These are phyloP conservation scores for Curvularia spicifera DNA, from an alignment of 2,329 filamentous ascomycete genomes.

Conservation along the genomic window DNA sequence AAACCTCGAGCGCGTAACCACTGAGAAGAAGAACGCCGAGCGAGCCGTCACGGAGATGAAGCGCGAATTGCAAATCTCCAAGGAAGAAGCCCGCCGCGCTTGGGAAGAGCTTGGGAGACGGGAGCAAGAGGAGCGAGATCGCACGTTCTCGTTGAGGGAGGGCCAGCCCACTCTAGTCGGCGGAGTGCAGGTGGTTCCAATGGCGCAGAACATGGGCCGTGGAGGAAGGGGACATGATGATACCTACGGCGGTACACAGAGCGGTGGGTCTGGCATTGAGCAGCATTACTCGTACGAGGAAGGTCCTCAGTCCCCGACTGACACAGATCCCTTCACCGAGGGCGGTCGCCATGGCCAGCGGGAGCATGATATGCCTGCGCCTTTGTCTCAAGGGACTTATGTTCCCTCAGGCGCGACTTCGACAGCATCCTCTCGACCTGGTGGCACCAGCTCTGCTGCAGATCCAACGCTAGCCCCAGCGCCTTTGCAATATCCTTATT, in stretches of 20 bases:
- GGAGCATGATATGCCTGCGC: constrained; percentile 41
- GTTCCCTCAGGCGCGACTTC: constrained; percentile 40
- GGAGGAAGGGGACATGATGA: constrained; percentile 47
- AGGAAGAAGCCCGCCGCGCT: constrained; percentile 90
- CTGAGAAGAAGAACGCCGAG: constrained; percentile 72
- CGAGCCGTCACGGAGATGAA: constrained; percentile 88
- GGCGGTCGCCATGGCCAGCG: constrained; percentile 34
- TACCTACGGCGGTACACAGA: constrained; percentile 37
- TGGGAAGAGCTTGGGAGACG: constrained; percentile 96
- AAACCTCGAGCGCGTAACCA: constrained; percentile 70
- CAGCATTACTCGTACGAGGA: constrained; percentile 60
- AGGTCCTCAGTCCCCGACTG: constrained; percentile 58
- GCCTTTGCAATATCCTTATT: constrained; percentile 36
- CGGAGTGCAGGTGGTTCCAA: constrained; percentile 93
- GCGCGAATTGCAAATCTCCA: constrained; percentile 90
- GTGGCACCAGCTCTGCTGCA: constrained; percentile 23
- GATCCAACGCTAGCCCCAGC: constrained; percentile 35
- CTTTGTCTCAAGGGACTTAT: constrained; percentile 44
- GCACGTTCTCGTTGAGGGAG: constrained; percentile 81
- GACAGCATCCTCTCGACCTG: constrained; percentile 26
- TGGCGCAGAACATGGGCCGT: constrained; percentile 71
- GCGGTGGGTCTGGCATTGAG: constrained; percentile 45
- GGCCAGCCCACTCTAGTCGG: constrained; percentile 89
- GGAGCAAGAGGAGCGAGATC: constrained; percentile 90
- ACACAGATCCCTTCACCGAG: constrained; percentile 69